Percentiles rank a stretch among this genome's conserved stretches.
phyloP scores from a whole-genome alignment of 495 filamentous ascomycete species.

The Penicillium ochrochloron region DNA sequence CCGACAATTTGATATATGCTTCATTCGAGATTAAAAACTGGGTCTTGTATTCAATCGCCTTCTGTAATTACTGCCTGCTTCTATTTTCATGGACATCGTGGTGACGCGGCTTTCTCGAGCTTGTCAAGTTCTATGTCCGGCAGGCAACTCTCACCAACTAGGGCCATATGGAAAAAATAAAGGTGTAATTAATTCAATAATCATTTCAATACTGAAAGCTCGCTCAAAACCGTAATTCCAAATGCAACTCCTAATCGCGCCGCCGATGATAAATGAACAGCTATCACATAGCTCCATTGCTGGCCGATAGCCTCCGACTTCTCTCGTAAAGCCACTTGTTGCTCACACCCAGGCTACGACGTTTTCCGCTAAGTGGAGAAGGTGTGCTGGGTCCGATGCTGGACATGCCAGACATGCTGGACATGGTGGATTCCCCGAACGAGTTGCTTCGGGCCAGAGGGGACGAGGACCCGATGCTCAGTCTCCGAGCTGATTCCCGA shows the following conservation, averaged over 20 bases:
- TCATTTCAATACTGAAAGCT: slow-evolving; percentile 10
- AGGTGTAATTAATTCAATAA: slow-evolving; percentile 13
- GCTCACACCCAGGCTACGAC: slow-evolving; percentile 73
- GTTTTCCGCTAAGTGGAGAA: slow-evolving; percentile 64
- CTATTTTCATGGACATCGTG: not conserved
- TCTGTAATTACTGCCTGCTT: not conserved
- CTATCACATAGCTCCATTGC: slow-evolving; percentile 44
- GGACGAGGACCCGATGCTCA: slow-evolving; percentile 62
- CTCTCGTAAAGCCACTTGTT: slow-evolving; percentile 94
- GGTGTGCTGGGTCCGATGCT: slow-evolving; percentile 59
- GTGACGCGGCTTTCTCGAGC: not conserved
- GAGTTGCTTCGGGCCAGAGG: slow-evolving; percentile 50
- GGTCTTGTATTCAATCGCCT: not conserved
- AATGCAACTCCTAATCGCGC: slow-evolving; percentile 22
- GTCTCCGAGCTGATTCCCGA: slow-evolving; percentile 56
- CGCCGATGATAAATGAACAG: slow-evolving; percentile 15
- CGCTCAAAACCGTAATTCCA: slow-evolving; percentile 15
- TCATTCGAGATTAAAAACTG: not conserved
- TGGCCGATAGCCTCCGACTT: slow-evolving; percentile 49
- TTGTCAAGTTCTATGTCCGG: slow-evolving; percentile 11
- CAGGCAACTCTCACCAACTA: not conserved
- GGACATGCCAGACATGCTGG: slow-evolving; percentile 2
- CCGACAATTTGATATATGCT: not conserved
- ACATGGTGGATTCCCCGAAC: slow-evolving; percentile 42
- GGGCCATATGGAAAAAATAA: slow-evolving; percentile 1